Evolutionary conservation across 1,139 yeast genomes (phyloP), one percentile per base, ranked within the genome.

Genomic region (Eremothecium coryli): DNA sequence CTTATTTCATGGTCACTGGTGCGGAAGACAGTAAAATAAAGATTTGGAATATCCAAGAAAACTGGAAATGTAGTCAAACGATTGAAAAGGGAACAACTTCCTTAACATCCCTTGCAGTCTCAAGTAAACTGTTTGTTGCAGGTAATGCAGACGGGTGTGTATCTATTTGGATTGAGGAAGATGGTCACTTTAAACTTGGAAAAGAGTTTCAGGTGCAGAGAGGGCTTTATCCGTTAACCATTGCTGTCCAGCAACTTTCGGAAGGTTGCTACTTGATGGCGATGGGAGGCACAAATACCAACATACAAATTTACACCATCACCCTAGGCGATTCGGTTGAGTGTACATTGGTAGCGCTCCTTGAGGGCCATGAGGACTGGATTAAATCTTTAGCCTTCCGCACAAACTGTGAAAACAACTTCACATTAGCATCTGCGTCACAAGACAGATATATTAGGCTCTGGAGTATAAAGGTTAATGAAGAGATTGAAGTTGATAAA

Each of bases 291-390:
- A 81, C 97, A 0, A 67, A 71, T 23, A 65, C 73, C 21, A 61
- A 65, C 18, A 56, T 88, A 4, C 73, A 66, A 44, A 65, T 80
- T 7, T 76, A 73, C 45, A 54, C 82, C 0, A 68, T 76, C 43
- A 51, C 60, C 6, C 41, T 60, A 1, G 42, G 42, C 1, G 40
- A 37, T 1, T 22, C 37, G 1, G 27, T 55, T 1, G 36, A 42
- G 1, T 41, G 48, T 7, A 58, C 72, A 26, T 41, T 49, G 4
- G 61, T 65, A 35, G 64, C 69, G 20, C 78, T 85, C 0, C 61
- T 88, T 29, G 70, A 76, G 18, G 96, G 97, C 7, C 96, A 88
- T 55, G 96, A 86, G 58, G 95, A 88, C 57, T 88, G 97, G 97
- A 70, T 88, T 38, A 80, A 82, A 55, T 69, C 84, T 10, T 60